Conservation (phyloP, 495 filamentous ascomycete species). For the Aspergillus carlsbadensis region DNA sequence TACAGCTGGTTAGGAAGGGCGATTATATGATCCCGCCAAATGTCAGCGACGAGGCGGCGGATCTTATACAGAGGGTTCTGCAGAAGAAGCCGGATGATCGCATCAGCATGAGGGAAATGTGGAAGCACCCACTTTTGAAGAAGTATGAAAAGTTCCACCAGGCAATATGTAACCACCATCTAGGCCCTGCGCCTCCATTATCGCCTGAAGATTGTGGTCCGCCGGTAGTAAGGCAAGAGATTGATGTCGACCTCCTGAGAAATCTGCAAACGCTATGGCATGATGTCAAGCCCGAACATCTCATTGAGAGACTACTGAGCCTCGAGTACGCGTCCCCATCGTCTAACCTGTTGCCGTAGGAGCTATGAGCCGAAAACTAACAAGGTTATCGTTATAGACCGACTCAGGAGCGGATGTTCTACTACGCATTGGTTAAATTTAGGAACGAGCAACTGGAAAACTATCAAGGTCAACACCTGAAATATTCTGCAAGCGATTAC, state of each 20-base stretch:
- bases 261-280: slow-evolving; percentile 90
- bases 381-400: slow-evolving; percentile 43
- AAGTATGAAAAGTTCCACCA: slow-evolving; percentile 72
- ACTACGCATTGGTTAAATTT: slow-evolving; percentile 77
- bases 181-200: slow-evolving; percentile 54
- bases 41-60: slow-evolving; percentile 68
- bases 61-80: slow-evolving; percentile 75
- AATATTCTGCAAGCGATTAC: slow-evolving; percentile 82
- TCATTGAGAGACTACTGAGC: slow-evolving; percentile 64
- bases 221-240: slow-evolving; percentile 52
- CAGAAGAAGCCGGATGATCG: slow-evolving; percentile 70
- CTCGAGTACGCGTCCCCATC: slow-evolving; percentile 58
- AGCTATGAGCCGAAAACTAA: slow-evolving; percentile 1
- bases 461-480: slow-evolving; percentile 67
- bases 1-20: slow-evolving; percentile 66
- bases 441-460: slow-evolving; percentile 81
- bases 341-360: not conserved
- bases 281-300: slow-evolving; percentile 64
- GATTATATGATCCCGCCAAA: slow-evolving; percentile 68
- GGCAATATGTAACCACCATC: slow-evolving; percentile 45
- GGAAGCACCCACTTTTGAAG: slow-evolving; percentile 75
- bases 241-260: slow-evolving; percentile 76
- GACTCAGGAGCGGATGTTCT: slow-evolving; percentile 90
- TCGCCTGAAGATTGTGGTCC: slow-evolving; percentile 53
- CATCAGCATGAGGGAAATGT: slow-evolving; percentile 75